Evolutionary conservation across 2,329 filamentous ascomycete species (phyloP), one percentile per base, ranked within the genome.

Genomic region (Alternaria viburni): DNA sequence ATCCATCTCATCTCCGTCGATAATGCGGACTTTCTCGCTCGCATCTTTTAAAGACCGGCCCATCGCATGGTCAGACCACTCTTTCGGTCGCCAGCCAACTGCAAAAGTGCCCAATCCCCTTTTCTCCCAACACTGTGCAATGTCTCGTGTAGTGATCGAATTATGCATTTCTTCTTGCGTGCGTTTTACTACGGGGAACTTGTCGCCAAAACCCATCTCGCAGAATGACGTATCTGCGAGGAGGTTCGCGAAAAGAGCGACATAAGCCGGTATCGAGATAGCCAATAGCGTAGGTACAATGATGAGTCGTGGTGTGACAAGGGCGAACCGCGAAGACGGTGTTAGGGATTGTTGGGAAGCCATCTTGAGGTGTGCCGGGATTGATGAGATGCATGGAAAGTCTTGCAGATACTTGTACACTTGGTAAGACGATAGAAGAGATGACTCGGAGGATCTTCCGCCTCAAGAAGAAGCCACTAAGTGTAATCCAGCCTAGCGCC

Each of bases 101-200:
- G 64, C 69, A 17, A 68, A 65, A 26, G 68, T 66, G 4, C 69
- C 69, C 43, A 69, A 7, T 44, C 60, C 62, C 19, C 61, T 52
- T 13, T 10, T 56, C 30, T 62, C 52, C 69, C 67, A 69, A 23
- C 57, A 68, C 12, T 60, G 50, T 8, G 54, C 54, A 10, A 69
- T 54, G 17, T 71, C 69, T 55, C 65, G 60, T 47, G 62, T 63
- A 17, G 58, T 2, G 28, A 71, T 69, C 15, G 54, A 21, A 0
- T 64, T 26, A 8, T 49, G 46, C 6, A 68, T 71, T 4, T 66
- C 57, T 25, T 68, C 58, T 17, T 64, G 32, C 12, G 47, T 68
- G 60, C 12, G 23, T 17, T 43, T 26, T 9, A 13, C 9, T 17
- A n/a, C 28, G 10, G 58, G 44, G 5, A 49, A 60, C 5, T 52